Conservation (phyloP, 164 flowering plant species). For the Chloranthus sessilifolius region DNA sequence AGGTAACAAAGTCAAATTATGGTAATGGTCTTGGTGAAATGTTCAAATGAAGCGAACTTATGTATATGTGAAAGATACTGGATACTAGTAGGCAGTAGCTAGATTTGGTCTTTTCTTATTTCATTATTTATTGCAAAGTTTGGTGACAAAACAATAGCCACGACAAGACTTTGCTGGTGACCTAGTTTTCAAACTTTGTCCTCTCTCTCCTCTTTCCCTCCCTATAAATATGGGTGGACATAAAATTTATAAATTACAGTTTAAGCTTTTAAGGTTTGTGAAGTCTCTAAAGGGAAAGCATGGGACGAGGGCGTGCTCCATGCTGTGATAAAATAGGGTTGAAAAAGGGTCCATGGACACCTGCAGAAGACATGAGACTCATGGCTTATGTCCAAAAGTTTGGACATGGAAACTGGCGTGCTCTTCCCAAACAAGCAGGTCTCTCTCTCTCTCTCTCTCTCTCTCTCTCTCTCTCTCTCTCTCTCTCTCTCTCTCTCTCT, state of each 20-base stretch:
- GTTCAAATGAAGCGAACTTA: no score
- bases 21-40: no score
- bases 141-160: slow-evolving; percentile 3
- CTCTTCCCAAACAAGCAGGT: slow-evolving; percentile 79
- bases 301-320: slow-evolving; percentile 49
- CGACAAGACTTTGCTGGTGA: slow-evolving; percentile 6
- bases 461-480: slow-evolving; percentile 5
- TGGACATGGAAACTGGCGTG: slow-evolving; percentile 79
- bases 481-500: slow-evolving; percentile 11
- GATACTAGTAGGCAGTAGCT: background rate
- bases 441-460: slow-evolving; percentile 10
- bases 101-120: background rate
- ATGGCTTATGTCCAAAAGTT: slow-evolving; percentile 50
- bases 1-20: no score
- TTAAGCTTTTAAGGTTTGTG: background rate
- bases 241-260: background rate
- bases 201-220: background rate
- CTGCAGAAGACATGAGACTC: slow-evolving; percentile 60
- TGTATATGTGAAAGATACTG: no score
- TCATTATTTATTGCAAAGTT: slow-evolving; percentile 3
- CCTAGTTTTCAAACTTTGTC: background rate
- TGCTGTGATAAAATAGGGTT: slow-evolving; percentile 68
- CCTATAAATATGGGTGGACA: background rate
- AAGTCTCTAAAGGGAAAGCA: background rate
- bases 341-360: slow-evolving; percentile 82